These are phyloP conservation scores for Grosmannia huntii DNA, from an alignment of 2,329 filamentous ascomycete species.

Conservation along the genomic window DNA sequence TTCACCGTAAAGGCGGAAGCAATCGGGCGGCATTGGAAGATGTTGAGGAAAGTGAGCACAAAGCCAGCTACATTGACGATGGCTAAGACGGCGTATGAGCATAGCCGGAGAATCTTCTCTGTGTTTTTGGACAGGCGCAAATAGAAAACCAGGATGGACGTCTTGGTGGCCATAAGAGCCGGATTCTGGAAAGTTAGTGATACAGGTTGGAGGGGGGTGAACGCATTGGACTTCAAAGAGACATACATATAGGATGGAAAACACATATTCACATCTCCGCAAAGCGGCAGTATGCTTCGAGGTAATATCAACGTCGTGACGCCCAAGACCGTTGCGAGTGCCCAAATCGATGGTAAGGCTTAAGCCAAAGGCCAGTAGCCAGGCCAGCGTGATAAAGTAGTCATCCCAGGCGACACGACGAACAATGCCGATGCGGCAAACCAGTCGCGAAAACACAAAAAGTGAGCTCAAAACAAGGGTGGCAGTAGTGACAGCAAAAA, in stretches of 20 bases:
- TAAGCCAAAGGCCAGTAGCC: constrained; percentile 57
- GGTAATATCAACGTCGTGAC: constrained; percentile 49
- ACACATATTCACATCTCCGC: constrained; percentile 48
- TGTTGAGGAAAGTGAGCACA: constrained; percentile 73
- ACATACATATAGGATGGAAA: constrained; percentile 49
- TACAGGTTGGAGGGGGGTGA: constrained; percentile 7
- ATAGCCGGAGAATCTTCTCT: constrained; percentile 62
- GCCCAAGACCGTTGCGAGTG: constrained; percentile 52
- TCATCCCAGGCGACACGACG: constrained; percentile 63
- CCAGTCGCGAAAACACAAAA: constrained; percentile 63
- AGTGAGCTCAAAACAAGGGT: constrained; percentile 58
- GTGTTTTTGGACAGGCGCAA: constrained; percentile 67
- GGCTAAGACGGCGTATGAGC: constrained; percentile 66
- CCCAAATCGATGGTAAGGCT: constrained; percentile 55
- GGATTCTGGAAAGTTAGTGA: constrained; percentile 50
- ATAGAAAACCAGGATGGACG: constrained; percentile 86
- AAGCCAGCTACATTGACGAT: constrained; percentile 69
- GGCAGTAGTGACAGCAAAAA: constrained; percentile 57
- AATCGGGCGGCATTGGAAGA: constrained; percentile 73
- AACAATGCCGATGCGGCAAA: constrained; percentile 62
- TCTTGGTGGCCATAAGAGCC: constrained; percentile 81
- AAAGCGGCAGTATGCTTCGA: constrained; percentile 34
- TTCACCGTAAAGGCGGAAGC: constrained; percentile 49
- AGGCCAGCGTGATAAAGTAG: constrained; percentile 67
- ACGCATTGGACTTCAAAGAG: neutral